Conservation (phyloP, 1,139 yeast genomes). For the Saccharomyces hybrid region DNA sequence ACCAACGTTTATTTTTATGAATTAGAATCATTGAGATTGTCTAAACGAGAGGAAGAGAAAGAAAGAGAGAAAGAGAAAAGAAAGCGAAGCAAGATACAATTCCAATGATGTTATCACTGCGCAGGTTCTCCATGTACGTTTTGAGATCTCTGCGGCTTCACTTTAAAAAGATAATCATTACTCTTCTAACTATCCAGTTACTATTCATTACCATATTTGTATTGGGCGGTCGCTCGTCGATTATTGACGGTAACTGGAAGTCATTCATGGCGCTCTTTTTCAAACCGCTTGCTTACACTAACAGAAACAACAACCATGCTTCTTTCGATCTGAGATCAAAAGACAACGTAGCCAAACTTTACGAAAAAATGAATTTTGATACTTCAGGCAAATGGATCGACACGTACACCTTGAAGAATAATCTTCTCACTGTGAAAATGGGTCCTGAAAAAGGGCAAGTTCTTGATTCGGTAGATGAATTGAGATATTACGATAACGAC, state of each 20-base stretch:
- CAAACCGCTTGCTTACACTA: not conserved
- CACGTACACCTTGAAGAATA: slow-evolving; percentile 13
- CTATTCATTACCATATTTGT: not conserved
- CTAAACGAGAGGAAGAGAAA: not conserved
- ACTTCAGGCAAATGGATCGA: slow-evolving; percentile 16
- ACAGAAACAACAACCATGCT: not conserved
- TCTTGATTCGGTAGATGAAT: slow-evolving; percentile 12
- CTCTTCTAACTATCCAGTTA: not conserved
- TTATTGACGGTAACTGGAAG: not conserved
- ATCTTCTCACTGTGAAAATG: slow-evolving; percentile 12
- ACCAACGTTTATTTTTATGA: not conserved
- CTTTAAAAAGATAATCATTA: not conserved
- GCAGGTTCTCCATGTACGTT: not conserved
- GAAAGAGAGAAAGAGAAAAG: no score
- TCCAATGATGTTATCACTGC: not conserved
- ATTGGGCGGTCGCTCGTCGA: not conserved
- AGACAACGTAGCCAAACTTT: slow-evolving; percentile 6
- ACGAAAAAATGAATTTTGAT: slow-evolving; percentile 16
- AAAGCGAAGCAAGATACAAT: not conserved
- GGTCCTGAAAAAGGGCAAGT: slow-evolving; percentile 13
- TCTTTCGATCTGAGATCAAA: not conserved
- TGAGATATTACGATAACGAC: slow-evolving; percentile 21
- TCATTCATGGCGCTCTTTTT: not conserved
- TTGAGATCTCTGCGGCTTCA: not conserved
- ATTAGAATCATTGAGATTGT: not conserved